Percentiles rank a stretch among this genome's conserved stretches.
phyloP scores from a whole-genome alignment of 495 filamentous ascomycete genomes.

The Aspergillus haitiensis region DNA sequence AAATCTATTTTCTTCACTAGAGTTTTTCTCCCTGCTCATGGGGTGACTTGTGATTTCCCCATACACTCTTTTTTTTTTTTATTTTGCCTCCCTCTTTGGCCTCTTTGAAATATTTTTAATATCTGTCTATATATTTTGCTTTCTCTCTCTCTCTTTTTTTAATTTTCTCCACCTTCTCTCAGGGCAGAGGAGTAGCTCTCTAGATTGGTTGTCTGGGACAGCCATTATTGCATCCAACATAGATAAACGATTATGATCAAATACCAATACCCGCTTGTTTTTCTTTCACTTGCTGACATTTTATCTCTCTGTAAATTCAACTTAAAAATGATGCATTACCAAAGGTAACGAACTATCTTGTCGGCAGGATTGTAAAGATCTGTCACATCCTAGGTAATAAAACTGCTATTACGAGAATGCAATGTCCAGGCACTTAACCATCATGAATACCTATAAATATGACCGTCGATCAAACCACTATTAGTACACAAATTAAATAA shows the following conservation, averaged over 20 bases:
- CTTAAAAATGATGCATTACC: no score
- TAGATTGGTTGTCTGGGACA: background rate
- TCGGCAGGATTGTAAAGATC: no score
- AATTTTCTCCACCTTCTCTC: background rate
- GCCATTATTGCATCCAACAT: slow-evolving; percentile 5
- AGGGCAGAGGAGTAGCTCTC: no score
- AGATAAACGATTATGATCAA: background rate
- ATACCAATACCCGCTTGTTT: background rate
- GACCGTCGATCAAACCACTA: no score
- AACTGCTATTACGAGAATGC: no score
- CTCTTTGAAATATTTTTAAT: background rate
- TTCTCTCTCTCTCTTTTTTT: background rate
- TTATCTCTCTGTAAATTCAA: background rate
- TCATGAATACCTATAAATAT: no score
- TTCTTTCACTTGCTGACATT: background rate
- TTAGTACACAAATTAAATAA: no score
- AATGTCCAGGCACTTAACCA: no score
- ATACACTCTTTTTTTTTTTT: slow-evolving; percentile 5
- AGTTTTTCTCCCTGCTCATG: background rate
- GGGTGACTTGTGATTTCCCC: background rate
- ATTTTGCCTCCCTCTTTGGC: slow-evolving; percentile 4
- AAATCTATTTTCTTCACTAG: background rate
- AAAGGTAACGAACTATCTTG: no score
- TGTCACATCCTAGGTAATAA: no score
- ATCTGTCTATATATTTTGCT: slow-evolving; percentile 12